phyloP scores from a whole-genome alignment of 2,329 filamentous ascomycete genomes.

The Aspergillus terreus region DNA sequence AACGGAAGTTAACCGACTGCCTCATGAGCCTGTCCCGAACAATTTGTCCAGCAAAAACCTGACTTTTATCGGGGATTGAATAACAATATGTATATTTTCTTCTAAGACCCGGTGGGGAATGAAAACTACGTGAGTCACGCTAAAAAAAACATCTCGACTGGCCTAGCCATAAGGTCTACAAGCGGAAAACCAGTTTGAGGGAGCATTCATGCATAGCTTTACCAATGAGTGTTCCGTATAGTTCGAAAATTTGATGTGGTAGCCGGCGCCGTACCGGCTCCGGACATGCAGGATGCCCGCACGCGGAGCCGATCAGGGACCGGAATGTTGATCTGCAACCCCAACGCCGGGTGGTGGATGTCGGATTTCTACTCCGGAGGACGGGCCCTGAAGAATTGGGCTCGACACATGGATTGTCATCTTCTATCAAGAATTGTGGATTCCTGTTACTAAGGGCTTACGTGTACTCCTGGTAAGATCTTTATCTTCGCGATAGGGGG shows the following conservation, averaged over 20 bases:
- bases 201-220: neutral
- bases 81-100: neutral
- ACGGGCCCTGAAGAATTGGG: neutral
- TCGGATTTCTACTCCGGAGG: neutral
- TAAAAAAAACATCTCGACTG: neutral
- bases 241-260: constrained; percentile 1
- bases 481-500: no score
- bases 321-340: constrained; percentile 1
- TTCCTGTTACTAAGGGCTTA: neutral
- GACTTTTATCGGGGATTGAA: neutral
- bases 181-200: neutral
- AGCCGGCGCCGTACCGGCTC: constrained; percentile 16
- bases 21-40: neutral
- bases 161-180: neutral
- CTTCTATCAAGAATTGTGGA: neutral
- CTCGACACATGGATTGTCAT: neutral
- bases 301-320: constrained; percentile 19
- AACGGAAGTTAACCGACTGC: neutral
- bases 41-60: neutral
- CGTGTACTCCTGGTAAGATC: neutral
- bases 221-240: constrained; percentile 4
- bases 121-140: neutral
- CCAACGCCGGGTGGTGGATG: neutral
- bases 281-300: constrained; percentile 15
- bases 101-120: neutral